Percentiles rank a stretch among this genome's conserved stretches.
Conservation (phyloP, 192 early-diverging fungal species). For the Podila epigama region DNA sequence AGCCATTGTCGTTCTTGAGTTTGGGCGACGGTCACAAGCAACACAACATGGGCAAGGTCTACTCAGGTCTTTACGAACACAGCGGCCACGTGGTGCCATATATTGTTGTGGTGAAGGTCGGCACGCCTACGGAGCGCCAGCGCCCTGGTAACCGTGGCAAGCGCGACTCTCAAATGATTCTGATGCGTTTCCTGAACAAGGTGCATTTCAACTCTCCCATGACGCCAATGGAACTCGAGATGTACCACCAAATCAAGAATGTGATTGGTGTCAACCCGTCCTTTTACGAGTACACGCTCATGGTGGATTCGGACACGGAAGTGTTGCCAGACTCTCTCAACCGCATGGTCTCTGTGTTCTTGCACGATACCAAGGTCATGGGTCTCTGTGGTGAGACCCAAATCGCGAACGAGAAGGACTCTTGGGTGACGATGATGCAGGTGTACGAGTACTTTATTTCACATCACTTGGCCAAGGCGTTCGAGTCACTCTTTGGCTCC, state of each 20-base stretch:
- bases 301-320: constrained; percentile 98
- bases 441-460: constrained; percentile 99
- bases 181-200: constrained; percentile 98
- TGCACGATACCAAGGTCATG: constrained; percentile 90
- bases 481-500: constrained; percentile 96
- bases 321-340: constrained; percentile 91
- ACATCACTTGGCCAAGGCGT: constrained; percentile 96
- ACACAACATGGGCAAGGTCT: constrained; percentile 98
- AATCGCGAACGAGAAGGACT: constrained; percentile 90
- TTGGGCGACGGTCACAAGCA: constrained; percentile 91
- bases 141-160: constrained; percentile 98
- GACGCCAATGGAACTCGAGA: constrained; percentile 95
- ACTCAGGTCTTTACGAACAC: constrained; percentile 95
- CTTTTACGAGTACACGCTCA: constrained; percentile 96
- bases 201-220: constrained; percentile 95
- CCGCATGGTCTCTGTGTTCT: constrained; percentile 89
- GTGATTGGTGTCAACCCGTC: constrained; percentile 97
- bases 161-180: constrained; percentile 97
- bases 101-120: constrained; percentile 96
- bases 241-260: constrained; percentile 99
- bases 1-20: constrained; percentile 86
- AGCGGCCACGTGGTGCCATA: constrained; percentile 95
- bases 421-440: constrained; percentile 98
- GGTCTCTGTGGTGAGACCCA: constrained; percentile 97
- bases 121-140: constrained; percentile 82